Base-by-base conservation (phyloP, 169 alveolate species). In the Eimeria maxima region DNA sequence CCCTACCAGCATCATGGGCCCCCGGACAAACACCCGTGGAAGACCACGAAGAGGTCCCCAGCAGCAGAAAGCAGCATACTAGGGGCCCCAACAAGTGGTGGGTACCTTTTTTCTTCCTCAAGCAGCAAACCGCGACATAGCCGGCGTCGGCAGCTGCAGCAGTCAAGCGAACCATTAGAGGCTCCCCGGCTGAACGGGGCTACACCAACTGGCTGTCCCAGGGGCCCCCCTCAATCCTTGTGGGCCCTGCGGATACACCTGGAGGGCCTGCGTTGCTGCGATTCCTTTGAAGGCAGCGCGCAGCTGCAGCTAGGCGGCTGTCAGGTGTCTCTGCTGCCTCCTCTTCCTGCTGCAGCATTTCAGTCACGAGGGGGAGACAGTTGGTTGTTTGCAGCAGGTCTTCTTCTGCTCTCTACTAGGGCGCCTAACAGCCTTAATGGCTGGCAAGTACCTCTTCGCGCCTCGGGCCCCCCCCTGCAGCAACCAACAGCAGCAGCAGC, bases 231-330 rank as follows among this genome's bases (percentile, higher is more conserved):
- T 18, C 86, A 60, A 18, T 74, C 86, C 16, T 78, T 84, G 4
- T 84, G 93, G 93, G 93, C 78, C 3, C 0, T 84, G 16, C 93
- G 93, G 18, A 14, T 84, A 38, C 93, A 84, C 10, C 16, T 84
- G 2, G 93, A 84, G 57, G 38, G 55, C 53, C 45, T 84, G 60
- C 50, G 93, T 0, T 76, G 71, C 11, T 84, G 71, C 53, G 93
- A 84, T 18, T 84, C 93, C 0, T 24, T 29, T 16, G 93, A 22
- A 69, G 74, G 78, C 4, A 24, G 78, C 8, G 93, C 93, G 22
- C 93, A 84, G 93, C 78, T 84, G 93, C 93, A 84, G 93, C 29
- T 84, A 22, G 60, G 93, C 24, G 55, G 63, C 93, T 53, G n/a
- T n/a, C 60, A 55, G 33, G 53, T 84, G 55, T 84, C 93, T 33